Conservation (phyloP, 2,329 filamentous ascomycete genomes). For the Colletotrichum noveboracense region DNA sequence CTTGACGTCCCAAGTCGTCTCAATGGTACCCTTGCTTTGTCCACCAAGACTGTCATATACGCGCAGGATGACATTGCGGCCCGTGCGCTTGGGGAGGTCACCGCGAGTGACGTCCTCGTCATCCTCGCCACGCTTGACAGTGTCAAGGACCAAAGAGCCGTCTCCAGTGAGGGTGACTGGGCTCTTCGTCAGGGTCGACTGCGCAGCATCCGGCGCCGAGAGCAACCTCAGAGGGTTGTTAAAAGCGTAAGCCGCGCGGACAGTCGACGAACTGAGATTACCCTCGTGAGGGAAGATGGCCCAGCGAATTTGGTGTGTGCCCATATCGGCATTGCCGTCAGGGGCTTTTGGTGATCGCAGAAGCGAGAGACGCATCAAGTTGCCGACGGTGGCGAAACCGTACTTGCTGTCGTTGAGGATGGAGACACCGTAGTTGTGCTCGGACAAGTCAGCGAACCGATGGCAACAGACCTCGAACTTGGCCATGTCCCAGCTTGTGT, state of each 20-base stretch:
- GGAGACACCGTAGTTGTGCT: constrained; percentile 87
- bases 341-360: constrained; percentile 90
- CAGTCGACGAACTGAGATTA: constrained; percentile 71
- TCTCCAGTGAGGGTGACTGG: constrained; percentile 73
- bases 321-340: constrained; percentile 95
- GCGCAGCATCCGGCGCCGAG: constrained; percentile 34
- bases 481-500: constrained; percentile 96
- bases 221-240: constrained; percentile 78
- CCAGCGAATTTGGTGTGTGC: constrained; percentile 84
- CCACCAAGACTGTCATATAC: constrained; percentile 92
- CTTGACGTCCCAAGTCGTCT: constrained; percentile 72
- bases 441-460: constrained; percentile 90
- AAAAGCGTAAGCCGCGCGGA: constrained; percentile 87
- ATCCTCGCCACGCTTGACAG: constrained; percentile 91
- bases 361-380: constrained; percentile 86
- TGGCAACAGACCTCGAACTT: constrained; percentile 98
- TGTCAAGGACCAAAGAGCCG: constrained; percentile 79
- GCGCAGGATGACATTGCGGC: constrained; percentile 80
- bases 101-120: constrained; percentile 74
- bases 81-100: constrained; percentile 68
- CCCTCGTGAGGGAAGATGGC: constrained; percentile 88
- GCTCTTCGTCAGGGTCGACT: constrained; percentile 30
- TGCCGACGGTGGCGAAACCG: constrained; percentile 89
- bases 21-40: constrained; percentile 73
- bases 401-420: constrained; percentile 97